Percentiles rank a stretch among this genome's conserved stretches.
Evolutionary conservation across 805 yeast species (phyloP).

Genomic region (Myxozyma vanderwaltii): DNA sequence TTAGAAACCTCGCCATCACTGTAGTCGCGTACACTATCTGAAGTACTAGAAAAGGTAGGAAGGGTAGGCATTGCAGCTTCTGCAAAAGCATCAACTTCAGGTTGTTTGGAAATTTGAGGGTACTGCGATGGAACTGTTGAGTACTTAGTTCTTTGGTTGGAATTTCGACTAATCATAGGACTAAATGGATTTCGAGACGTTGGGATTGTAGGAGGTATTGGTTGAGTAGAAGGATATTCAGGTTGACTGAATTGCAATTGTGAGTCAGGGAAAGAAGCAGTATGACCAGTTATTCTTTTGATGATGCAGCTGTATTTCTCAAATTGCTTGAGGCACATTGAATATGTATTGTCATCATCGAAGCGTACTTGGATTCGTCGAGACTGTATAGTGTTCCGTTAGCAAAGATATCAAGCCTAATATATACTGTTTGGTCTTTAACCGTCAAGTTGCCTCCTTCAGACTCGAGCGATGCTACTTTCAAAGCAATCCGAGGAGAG

Average conservation of each 20-base stretch:
- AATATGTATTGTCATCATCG: constrained; percentile 8
- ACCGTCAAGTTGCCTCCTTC: constrained; percentile 13
- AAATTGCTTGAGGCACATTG: constrained; percentile 14
- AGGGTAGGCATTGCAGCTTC: neutral
- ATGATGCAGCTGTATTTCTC: constrained; percentile 14
- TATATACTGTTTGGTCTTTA: neutral
- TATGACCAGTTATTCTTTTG: constrained; percentile 10
- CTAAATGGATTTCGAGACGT: neutral
- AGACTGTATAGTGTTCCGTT: neutral
- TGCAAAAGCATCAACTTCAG: neutral
- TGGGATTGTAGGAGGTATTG: neutral
- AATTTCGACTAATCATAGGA: neutral
- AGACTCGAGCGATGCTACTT: neutral
- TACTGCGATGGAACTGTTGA: neutral
- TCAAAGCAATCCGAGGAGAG: constrained; percentile 25
- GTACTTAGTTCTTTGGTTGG: neutral
- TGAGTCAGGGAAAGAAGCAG: neutral
- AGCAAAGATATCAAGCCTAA: neutral
- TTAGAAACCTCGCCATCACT: neutral
- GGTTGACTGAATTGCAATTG: constrained; percentile 1
- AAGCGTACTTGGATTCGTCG: constrained; percentile 30
- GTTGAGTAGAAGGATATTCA: neutral
- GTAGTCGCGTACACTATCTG: neutral
- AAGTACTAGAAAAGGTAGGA: neutral
- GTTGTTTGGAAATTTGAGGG: neutral